Percentiles rank a stretch among this genome's conserved stretches.
phyloP scores from a whole-genome alignment of 768 basidiomycete genomes.

The Hirschioporus abietinus region DNA sequence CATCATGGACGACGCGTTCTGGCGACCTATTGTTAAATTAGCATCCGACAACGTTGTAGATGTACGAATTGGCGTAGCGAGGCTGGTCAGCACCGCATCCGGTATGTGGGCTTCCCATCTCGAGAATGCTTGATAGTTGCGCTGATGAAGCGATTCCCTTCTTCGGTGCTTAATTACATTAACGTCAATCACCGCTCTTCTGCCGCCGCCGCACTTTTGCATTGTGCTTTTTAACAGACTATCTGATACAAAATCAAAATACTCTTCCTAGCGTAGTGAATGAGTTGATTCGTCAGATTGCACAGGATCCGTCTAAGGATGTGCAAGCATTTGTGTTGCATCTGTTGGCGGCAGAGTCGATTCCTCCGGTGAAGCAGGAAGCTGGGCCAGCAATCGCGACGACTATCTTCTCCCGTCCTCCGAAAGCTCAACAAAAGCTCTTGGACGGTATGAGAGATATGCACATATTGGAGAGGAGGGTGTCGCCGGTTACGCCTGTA shows the following conservation, averaged over 20 bases:
- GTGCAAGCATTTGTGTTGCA: conserved; percentile 9
- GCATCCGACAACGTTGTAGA: conserved; percentile 69
- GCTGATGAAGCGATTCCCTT: neutral
- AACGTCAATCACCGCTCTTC: neutral
- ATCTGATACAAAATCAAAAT: neutral
- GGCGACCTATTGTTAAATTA: conserved; percentile 51
- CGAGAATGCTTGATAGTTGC: neutral
- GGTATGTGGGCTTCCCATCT: conserved; percentile 36
- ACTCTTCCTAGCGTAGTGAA: neutral
- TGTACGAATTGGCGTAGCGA: conserved; percentile 82
- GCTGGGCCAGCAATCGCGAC: neutral
- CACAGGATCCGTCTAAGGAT: conserved; percentile 9
- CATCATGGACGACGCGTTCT: conserved; percentile 43
- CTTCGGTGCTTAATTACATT: neutral
- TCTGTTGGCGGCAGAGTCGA: neutral
- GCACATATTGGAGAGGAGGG: neutral
- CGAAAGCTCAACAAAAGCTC: neutral
- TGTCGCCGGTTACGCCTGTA: neutral
- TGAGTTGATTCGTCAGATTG: conserved; percentile 7
- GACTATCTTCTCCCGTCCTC: neutral
- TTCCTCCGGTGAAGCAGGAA: neutral
- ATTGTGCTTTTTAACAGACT: neutral
- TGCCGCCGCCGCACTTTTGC: neutral
- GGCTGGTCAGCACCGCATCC: conserved; percentile 52
- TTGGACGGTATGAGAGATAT: neutral